phyloP scores from a whole-genome alignment of 2,329 filamentous ascomycete genomes.

The Botryosphaeria dothidea region DNA sequence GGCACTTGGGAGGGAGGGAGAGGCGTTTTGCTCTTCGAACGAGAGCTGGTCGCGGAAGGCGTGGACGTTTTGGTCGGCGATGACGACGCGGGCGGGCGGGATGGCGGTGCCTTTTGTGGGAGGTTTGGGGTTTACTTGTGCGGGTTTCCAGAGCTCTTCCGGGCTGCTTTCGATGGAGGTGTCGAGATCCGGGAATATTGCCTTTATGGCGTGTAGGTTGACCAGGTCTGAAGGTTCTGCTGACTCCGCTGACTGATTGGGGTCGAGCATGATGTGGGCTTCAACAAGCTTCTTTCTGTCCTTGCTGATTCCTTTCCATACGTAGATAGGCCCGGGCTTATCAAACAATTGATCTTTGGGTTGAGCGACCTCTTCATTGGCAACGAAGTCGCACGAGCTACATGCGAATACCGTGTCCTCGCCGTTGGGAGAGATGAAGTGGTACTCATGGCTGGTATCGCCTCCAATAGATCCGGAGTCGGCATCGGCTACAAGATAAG shows the following conservation, averaged over 20 bases:
- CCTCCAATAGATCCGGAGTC: slow-evolving; percentile 98
- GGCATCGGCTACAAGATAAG: slow-evolving; percentile 81
- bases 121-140: neutral
- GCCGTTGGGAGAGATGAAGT: slow-evolving; percentile 75
- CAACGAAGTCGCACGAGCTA: slow-evolving; percentile 69
- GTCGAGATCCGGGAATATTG: slow-evolving; percentile 67
- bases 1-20: slow-evolving; percentile 24
- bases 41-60: slow-evolving; percentile 25
- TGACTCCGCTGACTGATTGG: slow-evolving; percentile 38
- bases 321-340: slow-evolving; percentile 24
- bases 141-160: slow-evolving; percentile 1
- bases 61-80: slow-evolving; percentile 7
- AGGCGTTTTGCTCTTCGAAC: slow-evolving; percentile 22
- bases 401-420: slow-evolving; percentile 86
- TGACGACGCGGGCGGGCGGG: neutral
- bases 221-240: slow-evolving; percentile 30
- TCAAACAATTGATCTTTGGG: slow-evolving; percentile 25
- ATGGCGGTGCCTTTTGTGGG: neutral
- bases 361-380: slow-evolving; percentile 83
- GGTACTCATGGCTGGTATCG: slow-evolving; percentile 90
- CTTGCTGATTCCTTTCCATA: slow-evolving; percentile 65
- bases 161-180: slow-evolving; percentile 61
- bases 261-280: slow-evolving; percentile 38
- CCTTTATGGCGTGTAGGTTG: slow-evolving; percentile 67
- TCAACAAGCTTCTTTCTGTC: slow-evolving; percentile 70